Evolutionary conservation across 78 protist species (phyloP).

Genomic region (Salpingoeca rosetta): DNA sequence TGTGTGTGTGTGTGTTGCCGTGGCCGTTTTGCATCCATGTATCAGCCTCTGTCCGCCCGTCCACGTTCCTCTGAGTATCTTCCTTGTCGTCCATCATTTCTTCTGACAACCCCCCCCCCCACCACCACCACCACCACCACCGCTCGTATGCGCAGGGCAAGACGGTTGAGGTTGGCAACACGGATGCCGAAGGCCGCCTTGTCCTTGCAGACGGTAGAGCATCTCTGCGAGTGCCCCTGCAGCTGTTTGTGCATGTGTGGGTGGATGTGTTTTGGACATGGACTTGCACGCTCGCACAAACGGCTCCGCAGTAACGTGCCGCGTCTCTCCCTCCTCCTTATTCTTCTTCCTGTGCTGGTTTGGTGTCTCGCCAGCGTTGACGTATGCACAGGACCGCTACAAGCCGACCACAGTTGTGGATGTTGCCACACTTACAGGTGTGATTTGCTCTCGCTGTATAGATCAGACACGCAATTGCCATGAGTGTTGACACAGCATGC

Average conservation of each 20-base stretch:
- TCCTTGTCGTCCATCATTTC: neutral
- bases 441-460: too few species aligned
- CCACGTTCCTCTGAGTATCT: neutral
- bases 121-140: too few species aligned
- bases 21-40: neutral
- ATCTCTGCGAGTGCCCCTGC: slow-evolving; percentile 35
- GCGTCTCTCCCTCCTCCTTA: neutral
- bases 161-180: slow-evolving; percentile 57
- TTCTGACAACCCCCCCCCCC: too few species aligned
- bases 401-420: slow-evolving; percentile 50
- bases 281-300: too few species aligned
- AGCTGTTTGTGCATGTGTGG: neutral
- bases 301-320: too few species aligned
- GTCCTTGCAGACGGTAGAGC: slow-evolving; percentile 66
- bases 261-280: neutral
- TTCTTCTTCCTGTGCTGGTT: neutral
- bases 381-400: slow-evolving; percentile 2
- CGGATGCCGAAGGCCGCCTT: slow-evolving; percentile 88
- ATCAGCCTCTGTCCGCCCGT: neutral
- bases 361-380: neutral
- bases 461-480: too few species aligned
- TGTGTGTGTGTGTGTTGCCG: too few species aligned
- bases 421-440: slow-evolving; percentile 83
- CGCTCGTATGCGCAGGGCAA: neutral
- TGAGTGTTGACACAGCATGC: too few species aligned